Base-by-base conservation (phyloP, 2,329 filamentous ascomycete species). In the Immersiporthe knoxdaviesiana region DNA sequence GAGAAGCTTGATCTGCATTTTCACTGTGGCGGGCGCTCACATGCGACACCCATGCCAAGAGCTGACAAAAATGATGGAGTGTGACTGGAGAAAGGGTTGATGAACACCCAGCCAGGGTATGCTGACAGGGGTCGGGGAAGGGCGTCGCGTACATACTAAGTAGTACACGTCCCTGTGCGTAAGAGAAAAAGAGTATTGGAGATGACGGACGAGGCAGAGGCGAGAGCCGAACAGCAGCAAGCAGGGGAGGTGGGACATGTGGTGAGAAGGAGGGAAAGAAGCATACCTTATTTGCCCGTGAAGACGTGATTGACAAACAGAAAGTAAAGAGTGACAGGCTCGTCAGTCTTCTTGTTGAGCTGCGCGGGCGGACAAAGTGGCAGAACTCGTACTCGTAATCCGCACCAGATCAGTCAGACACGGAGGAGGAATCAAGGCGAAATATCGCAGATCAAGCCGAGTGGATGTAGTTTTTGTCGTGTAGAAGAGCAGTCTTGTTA, bases 1-100 rank as follows among this genome's bases (percentile, higher is more conserved):
- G 65, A 66, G 67, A 65, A 71, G 54, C 66, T 70, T 63, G 67
- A 62, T 50, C 58, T 61, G 69, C 12, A n/a, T 50, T 12, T 14
- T 35, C 21, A 47, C 44, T 30, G 63, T 66, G 41, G 37, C 61
- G 54, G 44, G 67, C 58, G 47, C 47, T 69, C 63, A 67, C 67
- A 68, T 70, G 69, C 66, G 41, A 70, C 21, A 47, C 67, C 66
- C 69, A 50, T 61, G 39, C 24, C 35, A 44, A 27, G 12, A 47
- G 61, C 35, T 47, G 60, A 41, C 63, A 59, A 60, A 54, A 63
- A 63, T 60, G 32, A 58, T 59, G 59, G 50, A 47, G 52, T 65
- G 63, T 37, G 63, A 30, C 18, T 47, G 61, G 60, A 65, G 61
- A 61, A 61, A 30, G 6, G 52, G 24, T 30, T 30, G 35, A 56